phyloP scores from a whole-genome alignment of 1,139 yeast species.

The Yamadazyma taylorii region DNA sequence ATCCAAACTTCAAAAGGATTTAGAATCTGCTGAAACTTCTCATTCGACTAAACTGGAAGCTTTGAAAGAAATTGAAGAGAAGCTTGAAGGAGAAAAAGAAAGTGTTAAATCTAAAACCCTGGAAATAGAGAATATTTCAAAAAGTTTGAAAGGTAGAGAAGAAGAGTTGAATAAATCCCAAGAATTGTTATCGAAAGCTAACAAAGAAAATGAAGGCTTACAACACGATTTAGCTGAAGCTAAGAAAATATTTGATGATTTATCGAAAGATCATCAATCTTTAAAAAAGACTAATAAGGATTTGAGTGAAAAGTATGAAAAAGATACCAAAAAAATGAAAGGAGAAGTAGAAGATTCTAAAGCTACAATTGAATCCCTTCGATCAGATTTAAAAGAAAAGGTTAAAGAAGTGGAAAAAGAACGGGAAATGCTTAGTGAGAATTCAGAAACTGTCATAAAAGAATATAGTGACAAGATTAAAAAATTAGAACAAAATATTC shows the following conservation, averaged over 20 bases:
- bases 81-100: not conserved
- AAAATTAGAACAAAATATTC: slow-evolving; percentile 20
- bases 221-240: not conserved
- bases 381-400: slow-evolving; percentile 29
- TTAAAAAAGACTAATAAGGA: slow-evolving; percentile 9
- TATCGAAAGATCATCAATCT: slow-evolving; percentile 6
- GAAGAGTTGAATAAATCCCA: slow-evolving; percentile 1
- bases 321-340: slow-evolving; percentile 5
- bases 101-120: not conserved
- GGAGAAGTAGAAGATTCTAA: slow-evolving; percentile 8
- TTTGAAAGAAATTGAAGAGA: not conserved
- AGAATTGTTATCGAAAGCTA: not conserved
- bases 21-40: not conserved
- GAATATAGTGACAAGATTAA: slow-evolving; percentile 51
- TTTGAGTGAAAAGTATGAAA: slow-evolving; percentile 4
- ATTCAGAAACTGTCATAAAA: slow-evolving; percentile 48
- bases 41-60: not conserved
- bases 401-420: slow-evolving; percentile 50
- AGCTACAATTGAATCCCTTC: slow-evolving; percentile 7
- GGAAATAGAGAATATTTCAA: not conserved
- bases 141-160: not conserved
- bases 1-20: slow-evolving; percentile 6
- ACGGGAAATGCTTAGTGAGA: slow-evolving; percentile 45
- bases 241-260: slow-evolving; percentile 13
- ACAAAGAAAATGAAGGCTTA: not conserved